Evolutionary conservation across 495 filamentous ascomycete species (phyloP), one percentile per base, ranked within the genome.

Genomic region (Aspergillus steynii): DNA sequence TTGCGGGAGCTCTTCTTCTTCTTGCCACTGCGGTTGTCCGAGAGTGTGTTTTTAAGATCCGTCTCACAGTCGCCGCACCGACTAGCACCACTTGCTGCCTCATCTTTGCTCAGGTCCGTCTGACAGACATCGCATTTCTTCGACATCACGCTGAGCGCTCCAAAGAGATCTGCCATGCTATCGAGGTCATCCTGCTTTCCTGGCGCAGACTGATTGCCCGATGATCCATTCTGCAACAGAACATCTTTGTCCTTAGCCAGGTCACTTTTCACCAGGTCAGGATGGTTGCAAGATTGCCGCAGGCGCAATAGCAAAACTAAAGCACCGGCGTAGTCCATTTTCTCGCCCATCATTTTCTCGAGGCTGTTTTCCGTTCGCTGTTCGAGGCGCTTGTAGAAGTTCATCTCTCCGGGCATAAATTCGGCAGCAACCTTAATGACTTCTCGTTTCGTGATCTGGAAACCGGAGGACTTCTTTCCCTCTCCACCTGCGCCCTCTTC

Each of bases 231-330:
- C 7, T 88, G 88, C 0, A 85, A 75, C 45, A 96, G 76, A 15
- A 93, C 89, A 63, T 98, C 95, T 62, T 88, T 90, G 67, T 99
- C 94, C 62, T 90, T 91, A 29, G 87, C 88, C 51, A 97, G 79
- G 65, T 91, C 93, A 53, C 87, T 86, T 60, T 89, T 92, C 55
- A 96, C 86, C 56, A 99, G 78, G 55, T 92, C 85, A 0, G 92
- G 91, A 73, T 99, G 95, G 68, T 99, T 96, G 75, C 95, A 99
- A 42, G 91, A 88, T 73, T 98, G 94, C 55, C 94, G 84, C 59
- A 99, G 80, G 51, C 95, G 88, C 61, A 99, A 77, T 14, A 99
- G 83, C 61, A 99, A 74, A 12, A 96, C 90, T 65, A 99, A 86
- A 25, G 95, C 95, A 62, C 86, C 87, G 26, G 90, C 88, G 74